Conservation (phyloP, 2,329 filamentous ascomycete species). For the Ophioceras dolichostomum region DNA sequence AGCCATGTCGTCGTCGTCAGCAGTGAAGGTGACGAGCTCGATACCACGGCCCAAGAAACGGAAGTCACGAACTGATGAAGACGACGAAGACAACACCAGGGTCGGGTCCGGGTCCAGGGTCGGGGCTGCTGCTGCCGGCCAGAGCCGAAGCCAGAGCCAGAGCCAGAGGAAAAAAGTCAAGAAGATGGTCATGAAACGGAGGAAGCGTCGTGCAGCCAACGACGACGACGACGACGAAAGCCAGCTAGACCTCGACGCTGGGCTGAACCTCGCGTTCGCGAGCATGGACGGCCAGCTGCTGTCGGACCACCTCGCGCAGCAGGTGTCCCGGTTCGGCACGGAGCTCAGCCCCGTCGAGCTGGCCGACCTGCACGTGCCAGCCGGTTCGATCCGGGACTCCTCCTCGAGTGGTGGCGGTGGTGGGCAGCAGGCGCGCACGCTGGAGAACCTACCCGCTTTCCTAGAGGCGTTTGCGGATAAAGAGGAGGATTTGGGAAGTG, state of each 20-base stretch:
- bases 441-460: slow-evolving; percentile 68
- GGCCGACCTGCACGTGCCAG: slow-evolving; percentile 67
- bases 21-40: slow-evolving; percentile 2
- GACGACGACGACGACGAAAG: slow-evolving; percentile 31
- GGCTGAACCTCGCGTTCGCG: slow-evolving; percentile 68
- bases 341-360: slow-evolving; percentile 77
- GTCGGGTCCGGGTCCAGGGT: slow-evolving; percentile 42
- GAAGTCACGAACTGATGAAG: slow-evolving; percentile 21
- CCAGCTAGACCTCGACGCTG: slow-evolving; percentile 53
- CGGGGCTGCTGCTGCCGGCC: too few species aligned
- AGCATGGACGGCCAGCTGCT: slow-evolving; percentile 74
- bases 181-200: too few species aligned
- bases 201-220: too few species aligned
- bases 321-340: slow-evolving; percentile 63
- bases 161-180: slow-evolving; percentile 29
- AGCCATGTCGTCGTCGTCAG: too few species aligned
- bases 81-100: background rate
- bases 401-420: slow-evolving; percentile 42
- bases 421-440: slow-evolving; percentile 48
- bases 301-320: slow-evolving; percentile 74
- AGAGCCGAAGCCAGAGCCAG: slow-evolving; percentile 49
- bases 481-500: slow-evolving; percentile 42
- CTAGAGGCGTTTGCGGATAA: slow-evolving; percentile 54
- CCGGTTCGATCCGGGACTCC: slow-evolving; percentile 70
- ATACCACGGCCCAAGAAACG: slow-evolving; percentile 23